A percentile compares a stretch with the other conserved stretches of the same genome.
phyloP scores from a whole-genome alignment of 495 filamentous ascomycete genomes.

The Pyrenula massariospora region DNA sequence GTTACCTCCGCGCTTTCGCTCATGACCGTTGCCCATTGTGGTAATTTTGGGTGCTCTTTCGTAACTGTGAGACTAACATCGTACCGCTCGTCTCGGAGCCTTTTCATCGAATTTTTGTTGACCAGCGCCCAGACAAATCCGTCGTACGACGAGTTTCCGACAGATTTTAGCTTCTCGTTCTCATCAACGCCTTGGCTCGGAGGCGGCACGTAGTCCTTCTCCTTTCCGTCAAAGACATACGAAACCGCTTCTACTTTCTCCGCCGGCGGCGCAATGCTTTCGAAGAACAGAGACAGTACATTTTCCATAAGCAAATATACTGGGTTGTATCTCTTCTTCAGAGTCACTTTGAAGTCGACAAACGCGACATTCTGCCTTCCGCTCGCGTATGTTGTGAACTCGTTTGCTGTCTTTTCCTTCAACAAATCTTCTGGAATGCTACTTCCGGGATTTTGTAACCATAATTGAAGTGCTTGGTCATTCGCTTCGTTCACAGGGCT shows the following conservation, averaged over 20 bases:
- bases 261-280: constrained; percentile 50
- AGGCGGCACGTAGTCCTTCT: constrained; percentile 61
- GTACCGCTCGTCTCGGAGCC: constrained; percentile 82
- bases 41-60: constrained; percentile 81
- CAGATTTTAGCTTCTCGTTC: constrained; percentile 20
- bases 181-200: constrained; percentile 29
- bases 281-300: constrained; percentile 64
- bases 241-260: constrained; percentile 64
- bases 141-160: constrained; percentile 69
- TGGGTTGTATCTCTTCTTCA: constrained; percentile 87
- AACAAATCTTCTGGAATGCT: constrained; percentile 48
- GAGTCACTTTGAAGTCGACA: constrained; percentile 67
- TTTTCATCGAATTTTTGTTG: constrained; percentile 88
- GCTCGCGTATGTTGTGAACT: constrained; percentile 84
- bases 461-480: constrained; percentile 23
- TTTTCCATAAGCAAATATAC: constrained; percentile 57
- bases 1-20: constrained; percentile 92
- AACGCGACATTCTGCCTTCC: constrained; percentile 90
- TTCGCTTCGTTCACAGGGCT: constrained; percentile 29
- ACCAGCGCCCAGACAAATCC: constrained; percentile 91
- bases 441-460: neutral
- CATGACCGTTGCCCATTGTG: constrained; percentile 91
- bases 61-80: constrained; percentile 86
- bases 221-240: constrained; percentile 87
- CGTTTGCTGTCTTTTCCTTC: constrained; percentile 72